Conservation (phyloP, 371 early-diverging fungal genomes). For the Rhizoclosmatium hyalinum region DNA sequence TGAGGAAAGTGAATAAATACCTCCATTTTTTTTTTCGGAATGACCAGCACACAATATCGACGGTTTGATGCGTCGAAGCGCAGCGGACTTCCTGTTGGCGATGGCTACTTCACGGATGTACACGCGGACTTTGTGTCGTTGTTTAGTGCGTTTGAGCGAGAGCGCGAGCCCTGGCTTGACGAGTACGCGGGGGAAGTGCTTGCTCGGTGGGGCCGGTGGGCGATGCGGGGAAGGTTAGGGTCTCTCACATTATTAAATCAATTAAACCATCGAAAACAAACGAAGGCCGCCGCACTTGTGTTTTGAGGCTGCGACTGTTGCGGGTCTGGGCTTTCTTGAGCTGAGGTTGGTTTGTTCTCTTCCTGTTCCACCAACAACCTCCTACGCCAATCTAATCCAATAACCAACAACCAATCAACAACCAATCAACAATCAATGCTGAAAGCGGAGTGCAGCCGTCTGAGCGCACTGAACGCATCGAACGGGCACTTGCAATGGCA, state of each 20-base stretch:
- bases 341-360: not conserved
- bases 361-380: not conserved
- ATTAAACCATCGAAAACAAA: not conserved
- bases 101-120: conserved; percentile 27
- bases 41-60: not conserved
- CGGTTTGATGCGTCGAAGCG: conserved; percentile 8
- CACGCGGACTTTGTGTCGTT: conserved; percentile 27
- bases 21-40: no score
- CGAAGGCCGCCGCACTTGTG: conserved; percentile 36
- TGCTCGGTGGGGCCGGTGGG: conserved; percentile 41
- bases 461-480: conserved; percentile 32
- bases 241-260: conserved; percentile 1
- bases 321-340: conserved; percentile 33
- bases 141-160: conserved; percentile 25
- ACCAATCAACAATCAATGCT: not conserved
- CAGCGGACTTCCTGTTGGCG: conserved; percentile 27
- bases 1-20: no score
- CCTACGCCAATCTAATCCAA: not conserved
- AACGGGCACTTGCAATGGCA: conserved; percentile 34
- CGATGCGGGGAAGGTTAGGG: conserved; percentile 17
- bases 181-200: conserved; percentile 34
- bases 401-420: not conserved
- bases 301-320: conserved; percentile 37
- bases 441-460: conserved; percentile 12
- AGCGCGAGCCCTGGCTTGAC: conserved; percentile 17